These are phyloP conservation scores for Pseudomonodictys pantanalensis DNA, from an alignment of 495 filamentous ascomycete genomes.

Conservation along the genomic window DNA sequence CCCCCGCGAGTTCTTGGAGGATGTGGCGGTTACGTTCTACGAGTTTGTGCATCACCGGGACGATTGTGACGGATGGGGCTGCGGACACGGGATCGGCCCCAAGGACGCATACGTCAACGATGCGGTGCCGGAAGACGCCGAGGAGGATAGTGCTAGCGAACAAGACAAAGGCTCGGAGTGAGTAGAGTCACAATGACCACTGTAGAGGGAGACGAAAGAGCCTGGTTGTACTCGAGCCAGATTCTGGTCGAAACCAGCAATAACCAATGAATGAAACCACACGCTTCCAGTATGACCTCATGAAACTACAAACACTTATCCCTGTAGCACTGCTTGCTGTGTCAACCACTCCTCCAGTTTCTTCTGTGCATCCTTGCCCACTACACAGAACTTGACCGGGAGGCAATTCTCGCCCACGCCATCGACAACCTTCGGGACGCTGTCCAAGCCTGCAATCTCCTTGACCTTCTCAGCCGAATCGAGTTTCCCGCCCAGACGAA, in stretches of 20 bases:
- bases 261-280: not conserved
- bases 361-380: conserved; percentile 6
- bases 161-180: too few relatives aligned
- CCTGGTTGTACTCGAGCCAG: not conserved
- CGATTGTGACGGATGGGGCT: too few relatives aligned
- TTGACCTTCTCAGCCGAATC: conserved; percentile 19
- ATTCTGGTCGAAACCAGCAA: not conserved
- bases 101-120: too few relatives aligned
- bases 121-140: too few relatives aligned
- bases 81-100: too few relatives aligned
- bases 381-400: conserved; percentile 19
- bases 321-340: conserved; percentile 6
- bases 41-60: too few relatives aligned
- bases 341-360: conserved; percentile 20
- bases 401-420: conserved; percentile 5
- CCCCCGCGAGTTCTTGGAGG: too few relatives aligned
- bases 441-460: conserved; percentile 20
- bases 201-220: not conserved
- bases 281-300: not conserved
- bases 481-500: conserved; percentile 29
- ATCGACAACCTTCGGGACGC: conserved; percentile 11
- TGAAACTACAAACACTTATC: not conserved
- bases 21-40: too few relatives aligned
- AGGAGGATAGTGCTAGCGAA: too few relatives aligned
- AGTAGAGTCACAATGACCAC: too few relatives aligned